Base-by-base conservation (phyloP, 257 asterid species). In the Jacaranda copaia region DNA sequence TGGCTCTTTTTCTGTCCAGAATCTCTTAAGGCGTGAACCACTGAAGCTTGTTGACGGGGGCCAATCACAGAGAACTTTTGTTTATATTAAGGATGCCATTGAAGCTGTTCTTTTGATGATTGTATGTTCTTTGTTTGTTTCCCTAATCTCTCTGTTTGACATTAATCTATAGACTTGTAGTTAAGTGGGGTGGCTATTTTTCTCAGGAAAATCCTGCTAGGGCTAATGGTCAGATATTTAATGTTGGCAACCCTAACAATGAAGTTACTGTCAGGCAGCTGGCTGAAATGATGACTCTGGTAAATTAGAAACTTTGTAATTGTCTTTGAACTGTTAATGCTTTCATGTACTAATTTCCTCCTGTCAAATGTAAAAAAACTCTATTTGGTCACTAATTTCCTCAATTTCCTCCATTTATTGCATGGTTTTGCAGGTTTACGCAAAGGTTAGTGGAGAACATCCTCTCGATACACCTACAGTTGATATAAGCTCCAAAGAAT, bases 231-330 rank as follows among this genome's bases (percentile, higher is more conserved):
- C 93, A 90, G 3, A 90, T 85, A 76, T 88, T 90, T 71, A 90
- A 90, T 72, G 96, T 90, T 76, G 96, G 96, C 51, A 90, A 90
- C 79, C 96, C 96, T 12, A 82, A 90, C 80, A 90, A 88, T 77
- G 92, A 90, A 88, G 96, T 90, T 38, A 90, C 92, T 5, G 96
- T 90, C 19, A 83, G 89, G 78, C 96, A 88, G 76, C 93, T 90
- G 1, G 93, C 96, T 73, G 93, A 87, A 76, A 90, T 90, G 96
- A 90, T 90, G 96, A 88, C 92, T 10, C 49, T 85, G 90, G 93
- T 88, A n/a, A 43, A 60, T 46, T 43, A 52, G 40, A 57, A 40
- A 64, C 6, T 43, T 70, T 52, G 20, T 36, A 48, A 19, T 35
- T 49, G 13, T 48, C 5, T 46, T 19, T 42, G 8, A 13, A 15